Base-by-base conservation (phyloP, 192 early-diverging fungal species). In the Spizellomyces punctatus region DNA sequence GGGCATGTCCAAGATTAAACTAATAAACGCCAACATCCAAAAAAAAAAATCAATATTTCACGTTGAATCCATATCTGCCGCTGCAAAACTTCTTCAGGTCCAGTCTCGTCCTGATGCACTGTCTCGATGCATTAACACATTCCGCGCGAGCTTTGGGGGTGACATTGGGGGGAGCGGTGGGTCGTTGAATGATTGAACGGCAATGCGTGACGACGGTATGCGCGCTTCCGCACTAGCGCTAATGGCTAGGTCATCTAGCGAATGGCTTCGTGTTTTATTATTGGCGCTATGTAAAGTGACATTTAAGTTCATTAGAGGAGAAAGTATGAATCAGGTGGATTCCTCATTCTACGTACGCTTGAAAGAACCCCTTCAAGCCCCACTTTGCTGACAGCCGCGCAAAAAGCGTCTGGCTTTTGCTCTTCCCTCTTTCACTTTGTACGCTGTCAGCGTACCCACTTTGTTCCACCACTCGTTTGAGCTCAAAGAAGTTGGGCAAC, bases 401-500 rank as follows among this genome's bases (percentile, higher is more conserved):
- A 64, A 72, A 72, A 17, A 72, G 21, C 17, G 71, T 72, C 42
- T 56, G 52, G 17, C 55, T 64, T 46, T 64, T 72, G 16, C 12
- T 41, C 36, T 19, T 27, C 5, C 41, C 17, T 12, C 27, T 10
- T 12, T n/a, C 22, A 19, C 10, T 5, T 44, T 14, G 16, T n/a
- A 41, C 57, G n/a, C 57, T 27, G 21, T 69, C 68, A 45, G 57
- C 68, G 61, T 69, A 69, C 12, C 21, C 43, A 48, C 72, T 74
- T 19, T 48, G 43, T 58, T 73, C 65, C 12, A 82, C n/a, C 36
- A 72, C 9, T 58, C 67, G 17, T 52, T 77, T 82, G 49, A 82
- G 41, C 47, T 82, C 73, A 43, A 68, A 44, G 52, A 82, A 82
- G 49, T 63, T 66, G 5, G 58, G 43, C 44, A 69, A 19, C 36